These are phyloP conservation scores for Fusarium solani-melongenae DNA, from an alignment of 2,329 filamentous ascomycete genomes.

Conservation along the genomic window DNA sequence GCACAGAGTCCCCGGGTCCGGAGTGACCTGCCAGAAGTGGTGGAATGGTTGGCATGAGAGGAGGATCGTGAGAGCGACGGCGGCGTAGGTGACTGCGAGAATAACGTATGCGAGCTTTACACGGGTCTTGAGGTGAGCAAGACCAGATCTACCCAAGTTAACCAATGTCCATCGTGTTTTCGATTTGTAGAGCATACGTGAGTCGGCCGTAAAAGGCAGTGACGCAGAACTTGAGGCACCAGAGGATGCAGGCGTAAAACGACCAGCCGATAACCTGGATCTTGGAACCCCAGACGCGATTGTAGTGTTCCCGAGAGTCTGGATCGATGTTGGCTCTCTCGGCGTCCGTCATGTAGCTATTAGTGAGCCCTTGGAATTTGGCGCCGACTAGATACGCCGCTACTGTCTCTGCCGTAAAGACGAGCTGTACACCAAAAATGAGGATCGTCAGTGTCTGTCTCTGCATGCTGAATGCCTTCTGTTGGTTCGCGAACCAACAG, in stretches of 20 bases:
- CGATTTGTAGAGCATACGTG: slow-evolving; percentile 38
- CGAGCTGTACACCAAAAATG: slow-evolving; percentile 6
- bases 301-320: slow-evolving; percentile 25
- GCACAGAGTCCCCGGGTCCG: slow-evolving; percentile 46
- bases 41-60: slow-evolving; percentile 49
- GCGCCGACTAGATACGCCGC: slow-evolving; percentile 36
- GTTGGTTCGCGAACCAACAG: not conserved
- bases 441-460: not conserved
- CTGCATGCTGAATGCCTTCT: not conserved
- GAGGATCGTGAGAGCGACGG: slow-evolving; percentile 25
- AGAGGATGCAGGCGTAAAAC: slow-evolving; percentile 46
- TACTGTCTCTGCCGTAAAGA: slow-evolving; percentile 36
- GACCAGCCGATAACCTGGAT: slow-evolving; percentile 48
- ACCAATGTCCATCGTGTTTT: not conserved
- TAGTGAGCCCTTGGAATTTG: slow-evolving; percentile 35
- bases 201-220: slow-evolving; percentile 44
- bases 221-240: slow-evolving; percentile 46
- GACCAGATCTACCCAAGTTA: slow-evolving; percentile 27
- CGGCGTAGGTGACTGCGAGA: slow-evolving; percentile 24
- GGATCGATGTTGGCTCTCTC: slow-evolving; percentile 29
- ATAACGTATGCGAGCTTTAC: slow-evolving; percentile 30
- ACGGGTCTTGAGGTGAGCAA: slow-evolving; percentile 23
- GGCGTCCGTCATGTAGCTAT: slow-evolving; percentile 35
- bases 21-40: slow-evolving; percentile 61
- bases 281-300: slow-evolving; percentile 44